Percentiles rank a stretch among this genome's conserved stretches.
Conservation (phyloP, 352 stramenopile genomes). For the Stramenopiles sp. region DNA sequence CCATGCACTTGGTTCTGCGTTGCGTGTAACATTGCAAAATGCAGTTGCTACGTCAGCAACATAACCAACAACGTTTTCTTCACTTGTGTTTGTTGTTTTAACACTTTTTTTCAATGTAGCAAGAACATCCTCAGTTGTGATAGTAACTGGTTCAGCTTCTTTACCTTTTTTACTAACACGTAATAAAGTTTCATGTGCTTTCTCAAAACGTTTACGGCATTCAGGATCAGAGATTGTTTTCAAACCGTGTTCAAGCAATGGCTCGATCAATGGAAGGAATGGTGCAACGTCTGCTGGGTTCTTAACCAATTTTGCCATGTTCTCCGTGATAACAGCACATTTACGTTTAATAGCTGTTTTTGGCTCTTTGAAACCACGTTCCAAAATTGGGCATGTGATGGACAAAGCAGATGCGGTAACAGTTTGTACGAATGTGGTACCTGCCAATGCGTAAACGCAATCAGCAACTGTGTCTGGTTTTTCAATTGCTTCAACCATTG, state of each 20-base stretch:
- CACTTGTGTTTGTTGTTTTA: neutral
- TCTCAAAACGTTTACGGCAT: constrained; percentile 78
- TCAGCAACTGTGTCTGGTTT: constrained; percentile 90
- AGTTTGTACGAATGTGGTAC: constrained; percentile 95
- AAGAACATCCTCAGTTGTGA: neutral
- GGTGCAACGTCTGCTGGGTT: constrained; percentile 82
- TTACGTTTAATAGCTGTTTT: constrained; percentile 89
- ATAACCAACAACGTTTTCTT: neutral
- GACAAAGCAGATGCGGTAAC: constrained; percentile 83
- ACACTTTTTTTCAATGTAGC: neutral
- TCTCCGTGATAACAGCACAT: constrained; percentile 93
- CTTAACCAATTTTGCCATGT: constrained; percentile 97
- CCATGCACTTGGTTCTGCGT: neutral
- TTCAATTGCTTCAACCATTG: constrained; percentile 85
- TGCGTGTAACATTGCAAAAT: neutral
- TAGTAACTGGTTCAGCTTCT: neutral
- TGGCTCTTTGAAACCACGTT: constrained; percentile 81
- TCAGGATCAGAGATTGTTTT: constrained; percentile 85
- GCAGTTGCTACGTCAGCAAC: neutral
- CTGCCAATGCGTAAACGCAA: constrained; percentile 94
- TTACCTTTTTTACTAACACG: neutral
- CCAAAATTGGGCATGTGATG: constrained; percentile 87
- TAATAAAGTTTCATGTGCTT: constrained; percentile 75
- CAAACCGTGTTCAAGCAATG: constrained; percentile 85
- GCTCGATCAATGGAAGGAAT: constrained; percentile 90